These are phyloP conservation scores for Paraglomus occultum DNA, from an alignment of 192 early-diverging fungal genomes.

Conservation along the genomic window DNA sequence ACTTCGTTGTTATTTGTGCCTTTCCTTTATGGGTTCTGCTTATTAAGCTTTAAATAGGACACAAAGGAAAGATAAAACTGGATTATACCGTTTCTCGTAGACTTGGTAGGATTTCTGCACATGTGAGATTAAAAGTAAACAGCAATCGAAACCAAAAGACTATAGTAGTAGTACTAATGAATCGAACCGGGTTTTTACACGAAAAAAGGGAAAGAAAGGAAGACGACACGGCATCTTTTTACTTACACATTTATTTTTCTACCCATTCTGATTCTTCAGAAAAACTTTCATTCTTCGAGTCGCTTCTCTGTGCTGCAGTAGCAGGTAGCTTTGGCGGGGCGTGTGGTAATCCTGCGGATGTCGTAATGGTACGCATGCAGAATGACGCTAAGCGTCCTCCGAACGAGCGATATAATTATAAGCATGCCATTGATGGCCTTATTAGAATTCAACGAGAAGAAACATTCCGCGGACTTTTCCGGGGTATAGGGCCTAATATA, in stretches of 20 bases:
- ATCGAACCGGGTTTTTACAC: no score
- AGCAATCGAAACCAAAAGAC: no score
- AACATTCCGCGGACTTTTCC: constrained; percentile 73
- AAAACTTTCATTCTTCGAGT: constrained; percentile 39
- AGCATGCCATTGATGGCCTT: constrained; percentile 70
- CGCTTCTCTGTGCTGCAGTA: constrained; percentile 44
- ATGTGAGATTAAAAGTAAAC: no score
- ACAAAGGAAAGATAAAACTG: no score
- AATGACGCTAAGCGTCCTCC: constrained; percentile 70
- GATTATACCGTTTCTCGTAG: no score
- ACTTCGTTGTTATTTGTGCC: neutral
- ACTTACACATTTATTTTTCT: no score
- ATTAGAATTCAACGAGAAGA: constrained; percentile 78
- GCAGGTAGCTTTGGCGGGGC: constrained; percentile 60
- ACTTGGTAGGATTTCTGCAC: no score
- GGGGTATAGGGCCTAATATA: constrained; percentile 88
- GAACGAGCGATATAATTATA: constrained; percentile 68
- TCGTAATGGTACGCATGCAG: constrained; percentile 79
- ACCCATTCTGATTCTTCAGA: constrained; percentile 17
- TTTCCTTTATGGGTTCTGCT: no score
- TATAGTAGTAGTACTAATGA: no score
- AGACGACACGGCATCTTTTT: no score
- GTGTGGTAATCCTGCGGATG: constrained; percentile 77
- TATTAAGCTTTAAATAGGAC: no score
- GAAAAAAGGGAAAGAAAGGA: no score